A percentile compares a stretch with the other conserved stretches of the same genome.
These are phyloP conservation scores for Mantamonas sphyraenae DNA, from an alignment of 78 protist species.

Conservation along the genomic window DNA sequence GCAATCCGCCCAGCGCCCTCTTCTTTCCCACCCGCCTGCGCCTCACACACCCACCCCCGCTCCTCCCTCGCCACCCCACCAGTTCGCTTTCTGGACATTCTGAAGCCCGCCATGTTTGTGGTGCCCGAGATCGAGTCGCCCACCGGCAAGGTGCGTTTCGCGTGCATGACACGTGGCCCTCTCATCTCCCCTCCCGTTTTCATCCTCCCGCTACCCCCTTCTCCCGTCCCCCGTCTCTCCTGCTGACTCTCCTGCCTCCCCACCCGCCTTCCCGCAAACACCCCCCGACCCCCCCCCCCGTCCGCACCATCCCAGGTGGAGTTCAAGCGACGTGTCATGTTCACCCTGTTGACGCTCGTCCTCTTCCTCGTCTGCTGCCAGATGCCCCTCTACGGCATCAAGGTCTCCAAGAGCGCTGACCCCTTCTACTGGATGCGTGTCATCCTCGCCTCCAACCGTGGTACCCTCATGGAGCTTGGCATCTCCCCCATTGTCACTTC, in stretches of 20 bases:
- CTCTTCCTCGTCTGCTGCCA: conserved; percentile 97
- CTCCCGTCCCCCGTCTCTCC: no score
- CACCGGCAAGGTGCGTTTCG: conserved; percentile 53
- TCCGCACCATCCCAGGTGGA: conserved; percentile 56
- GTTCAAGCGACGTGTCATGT: conserved; percentile 82
- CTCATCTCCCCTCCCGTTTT: not conserved
- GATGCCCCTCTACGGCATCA: conserved; percentile 94
- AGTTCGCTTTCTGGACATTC: conserved; percentile 68
- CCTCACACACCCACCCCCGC: not conserved
- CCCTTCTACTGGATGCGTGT: conserved; percentile 99
- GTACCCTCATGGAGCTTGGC: conserved; percentile 99
- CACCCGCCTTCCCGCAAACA: not conserved
- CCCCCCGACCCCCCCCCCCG: not conserved
- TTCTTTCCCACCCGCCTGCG: not conserved
- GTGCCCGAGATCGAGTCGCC: conserved; percentile 97
- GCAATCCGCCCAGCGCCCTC: not conserved
- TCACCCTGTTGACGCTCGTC: conserved; percentile 92
- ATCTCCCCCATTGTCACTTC: conserved; percentile 97
- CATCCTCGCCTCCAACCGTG: conserved; percentile 98
- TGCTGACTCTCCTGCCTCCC: not conserved
- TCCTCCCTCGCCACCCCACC: not conserved
- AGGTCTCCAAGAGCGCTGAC: conserved; percentile 75
- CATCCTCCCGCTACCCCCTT: not conserved
- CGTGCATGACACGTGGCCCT: no score
- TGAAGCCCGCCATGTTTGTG: conserved; percentile 87